Base-by-base conservation (phyloP, 2,329 filamentous ascomycete genomes). In the Curvularia sp. region DNA sequence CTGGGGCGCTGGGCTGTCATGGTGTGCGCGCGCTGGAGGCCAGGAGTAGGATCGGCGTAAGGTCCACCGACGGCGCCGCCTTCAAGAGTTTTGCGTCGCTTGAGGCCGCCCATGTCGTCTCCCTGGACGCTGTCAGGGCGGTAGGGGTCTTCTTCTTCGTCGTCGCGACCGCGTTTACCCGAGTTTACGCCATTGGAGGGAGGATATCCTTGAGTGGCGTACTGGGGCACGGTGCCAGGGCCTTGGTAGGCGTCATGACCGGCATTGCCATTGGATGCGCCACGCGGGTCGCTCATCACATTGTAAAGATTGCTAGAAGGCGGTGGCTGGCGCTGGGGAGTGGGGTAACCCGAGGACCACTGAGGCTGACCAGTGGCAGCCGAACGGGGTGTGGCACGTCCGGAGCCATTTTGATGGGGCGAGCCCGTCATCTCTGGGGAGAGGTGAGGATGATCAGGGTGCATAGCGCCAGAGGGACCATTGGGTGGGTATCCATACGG, bases 251-350 rank as follows among this genome's bases (percentile, higher is more conserved):
- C 85, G 65, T 96, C 91, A 49, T 84, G 84, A 20, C 84, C 79
- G 12, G 86, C 78, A 30, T 83, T 84, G n/a, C 89, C 89, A 66
- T 91, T 92, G 10, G 86, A 77, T 30, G 83, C 79, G 48, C 82
- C 86, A 26, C 91, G 86, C 59, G 92, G 90, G 73, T 91, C 92
- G 75, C 89, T 93, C 81, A 96, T 93, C 62, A 96, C 89, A 77
- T 88, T 96, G 83, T 96, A 96, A 50, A 97, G 82, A 73, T 88
- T 96, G 81, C 91, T 93, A 0, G 91, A 88, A 3, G 89, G 85
- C 59, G 88, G 83, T 43, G 82, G 80, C 57, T 84, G 81, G 42
- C 92, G 88, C 22, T 93, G 92, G 49, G 93, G 90, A 0, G 92
- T 93, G 74, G 83, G 89, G 79, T 96, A 96, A 26, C 88, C 89